phyloP scores from a whole-genome alignment of 2,329 filamentous ascomycete genomes.

The Fusarium verrucosum region DNA sequence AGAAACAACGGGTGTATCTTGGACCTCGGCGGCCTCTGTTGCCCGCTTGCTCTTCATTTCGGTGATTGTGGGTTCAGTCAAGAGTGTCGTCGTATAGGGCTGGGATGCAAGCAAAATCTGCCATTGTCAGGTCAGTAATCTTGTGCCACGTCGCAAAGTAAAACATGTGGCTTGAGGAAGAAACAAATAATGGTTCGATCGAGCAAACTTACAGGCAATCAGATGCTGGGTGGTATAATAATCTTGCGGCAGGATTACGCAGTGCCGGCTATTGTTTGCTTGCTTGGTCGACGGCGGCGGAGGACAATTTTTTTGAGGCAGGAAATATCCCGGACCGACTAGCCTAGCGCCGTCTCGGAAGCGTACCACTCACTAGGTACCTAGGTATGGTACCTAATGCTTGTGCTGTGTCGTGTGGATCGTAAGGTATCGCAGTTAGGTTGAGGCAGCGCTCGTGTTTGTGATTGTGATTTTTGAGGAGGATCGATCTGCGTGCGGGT shows the following conservation, averaged over 20 bases:
- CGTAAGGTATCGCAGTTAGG: background rate
- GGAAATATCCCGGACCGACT: slow-evolving; percentile 24
- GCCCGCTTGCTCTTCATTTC: slow-evolving; percentile 54
- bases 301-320: slow-evolving; percentile 22
- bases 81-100: background rate
- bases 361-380: background rate
- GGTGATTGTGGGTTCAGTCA: slow-evolving; percentile 3
- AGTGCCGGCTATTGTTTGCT: slow-evolving; percentile 1
- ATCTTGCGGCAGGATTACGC: slow-evolving; percentile 5
- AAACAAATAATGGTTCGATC: slow-evolving; percentile 15
- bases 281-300: slow-evolving; percentile 3
- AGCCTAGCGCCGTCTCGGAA: slow-evolving; percentile 20
- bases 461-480: slow-evolving; percentile 8
- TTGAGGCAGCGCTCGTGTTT: slow-evolving; percentile 12
- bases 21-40: slow-evolving; percentile 46
- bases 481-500: slow-evolving; percentile 26
- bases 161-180: slow-evolving; percentile 19
- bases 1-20: slow-evolving; percentile 40
- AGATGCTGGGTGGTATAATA: background rate
- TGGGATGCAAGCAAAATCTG: slow-evolving; percentile 25
- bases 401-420: slow-evolving; percentile 1
- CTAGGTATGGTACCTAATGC: too few species aligned
- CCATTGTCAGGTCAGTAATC: slow-evolving; percentile 13
- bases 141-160: slow-evolving; percentile 13
- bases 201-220: slow-evolving; percentile 14